Evolutionary conservation across 2,329 filamentous ascomycete species (phyloP).

Genomic region (Trichoderma oligosporum): DNA sequence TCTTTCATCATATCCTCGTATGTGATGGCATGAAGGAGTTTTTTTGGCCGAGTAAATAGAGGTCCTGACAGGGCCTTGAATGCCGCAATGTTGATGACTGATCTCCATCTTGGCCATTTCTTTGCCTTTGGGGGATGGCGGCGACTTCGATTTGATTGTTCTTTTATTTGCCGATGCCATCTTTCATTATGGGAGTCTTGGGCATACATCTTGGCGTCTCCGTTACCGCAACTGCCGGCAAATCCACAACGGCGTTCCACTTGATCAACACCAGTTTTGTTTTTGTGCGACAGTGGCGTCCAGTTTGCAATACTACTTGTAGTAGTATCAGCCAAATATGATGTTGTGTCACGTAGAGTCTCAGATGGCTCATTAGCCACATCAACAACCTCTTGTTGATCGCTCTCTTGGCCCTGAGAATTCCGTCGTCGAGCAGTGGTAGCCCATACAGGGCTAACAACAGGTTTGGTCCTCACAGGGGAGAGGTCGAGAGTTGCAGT

Average conservation of each 20-base stretch:
- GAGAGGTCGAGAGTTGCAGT: constrained; percentile 3
- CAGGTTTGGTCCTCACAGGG: background rate
- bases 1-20: background rate
- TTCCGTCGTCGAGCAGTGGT: background rate
- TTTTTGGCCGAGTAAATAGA: constrained; percentile 2
- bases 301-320: no score
- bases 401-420: no score
- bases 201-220: no score
- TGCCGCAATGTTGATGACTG: background rate
- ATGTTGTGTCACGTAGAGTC: background rate
- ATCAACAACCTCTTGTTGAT: background rate
- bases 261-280: no score
- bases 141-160: background rate
- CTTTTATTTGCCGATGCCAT: no score
- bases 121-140: background rate
- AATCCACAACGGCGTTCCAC: no score
- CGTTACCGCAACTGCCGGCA: no score
- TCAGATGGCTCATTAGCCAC: no score
- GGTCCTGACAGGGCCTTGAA: background rate
- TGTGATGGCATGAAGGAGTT: background rate
- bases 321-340: background rate
- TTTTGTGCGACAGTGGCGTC: no score
- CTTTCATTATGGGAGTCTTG: no score
- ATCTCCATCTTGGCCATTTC: background rate
- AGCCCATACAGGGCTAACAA: no score